These are phyloP conservation scores for Neonectria punicea DNA, from an alignment of 2,329 filamentous ascomycete species.

Conservation along the genomic window DNA sequence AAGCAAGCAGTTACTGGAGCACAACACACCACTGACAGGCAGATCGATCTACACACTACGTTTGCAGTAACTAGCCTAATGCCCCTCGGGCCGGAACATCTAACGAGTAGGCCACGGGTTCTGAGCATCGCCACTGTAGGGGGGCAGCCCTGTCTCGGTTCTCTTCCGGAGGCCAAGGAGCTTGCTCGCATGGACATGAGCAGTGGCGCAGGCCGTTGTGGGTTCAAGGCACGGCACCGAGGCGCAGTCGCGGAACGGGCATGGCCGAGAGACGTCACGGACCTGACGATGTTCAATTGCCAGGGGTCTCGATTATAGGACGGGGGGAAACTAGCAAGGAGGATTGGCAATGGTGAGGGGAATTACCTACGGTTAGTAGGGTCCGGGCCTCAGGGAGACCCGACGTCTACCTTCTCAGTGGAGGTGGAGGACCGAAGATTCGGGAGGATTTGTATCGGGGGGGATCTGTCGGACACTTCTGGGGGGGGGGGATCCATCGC, in stretches of 20 bases:
- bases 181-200: neutral
- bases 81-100: neutral
- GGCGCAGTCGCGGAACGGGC: slow-evolving; percentile 2
- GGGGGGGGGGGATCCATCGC: too few relatives aligned
- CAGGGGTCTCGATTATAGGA: neutral
- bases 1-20: neutral
- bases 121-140: neutral
- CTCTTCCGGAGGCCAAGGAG: neutral
- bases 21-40: neutral
- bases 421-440: neutral
- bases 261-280: neutral
- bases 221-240: neutral
- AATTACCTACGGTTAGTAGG: neutral
- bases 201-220: neutral
- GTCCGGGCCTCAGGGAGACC: neutral
- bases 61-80: neutral
- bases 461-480: neutral
- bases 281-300: neutral
- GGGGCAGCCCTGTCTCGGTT: neutral
- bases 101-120: too few relatives aligned
- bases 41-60: neutral
- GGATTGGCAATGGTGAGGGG: neutral
- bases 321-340: neutral
- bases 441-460: slow-evolving; percentile 4
- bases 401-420: neutral